Base-by-base conservation (phyloP, 805 yeast species). In the Yarrowia hollandica region DNA sequence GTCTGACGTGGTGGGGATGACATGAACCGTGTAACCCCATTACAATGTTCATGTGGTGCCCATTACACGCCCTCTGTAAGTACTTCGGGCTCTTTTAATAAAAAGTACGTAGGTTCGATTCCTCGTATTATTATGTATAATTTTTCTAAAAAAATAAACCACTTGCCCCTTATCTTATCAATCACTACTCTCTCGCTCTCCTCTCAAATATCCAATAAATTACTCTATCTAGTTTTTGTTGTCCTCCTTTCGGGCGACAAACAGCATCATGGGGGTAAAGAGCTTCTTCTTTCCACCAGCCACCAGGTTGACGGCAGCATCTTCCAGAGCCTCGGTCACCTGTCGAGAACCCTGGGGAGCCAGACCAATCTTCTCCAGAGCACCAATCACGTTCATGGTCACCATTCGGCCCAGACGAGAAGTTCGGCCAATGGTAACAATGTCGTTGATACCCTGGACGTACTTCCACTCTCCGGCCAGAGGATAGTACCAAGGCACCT, bases 221-320 rank as follows among this genome's bases (percentile, higher is more conserved):
- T 37, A 18, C 26, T 4, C 16, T 22, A n/a, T 42, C 9, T 31
- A 16, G 12, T 31, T 19, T 22, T 35, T 19, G 5, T 64, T 26
- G 52, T 64, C 71, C 64, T 98, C 98, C 77, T 92, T 92, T 77
- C 82, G 86, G 67, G 82, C 90, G 65, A 94, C 82, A 71, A 84
- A 92, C 72, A 94, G 80, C 94, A 90, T 88, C 99, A 94, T 94
- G 69, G 99, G 99, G 37, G 98, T 92, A 78, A 94, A 94, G 65
- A 94, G 79, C 68, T 87, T 85, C 73, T 86, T 80, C 74, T 80
- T 80, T 72, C 97, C 99, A 74, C 99, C 99, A 60, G 84, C 88
- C 60, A 91, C 97, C 69, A 94, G 82, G 73, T 90, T 91, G 62
- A 92, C 85, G 60, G 98, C 98, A 62, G 99, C 99, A 72, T 91